Evolutionary conservation across 1,284 basidiomycete genomes (phyloP), one percentile per base, ranked within the genome.

Genomic region (Ceratobasidium sp.): DNA sequence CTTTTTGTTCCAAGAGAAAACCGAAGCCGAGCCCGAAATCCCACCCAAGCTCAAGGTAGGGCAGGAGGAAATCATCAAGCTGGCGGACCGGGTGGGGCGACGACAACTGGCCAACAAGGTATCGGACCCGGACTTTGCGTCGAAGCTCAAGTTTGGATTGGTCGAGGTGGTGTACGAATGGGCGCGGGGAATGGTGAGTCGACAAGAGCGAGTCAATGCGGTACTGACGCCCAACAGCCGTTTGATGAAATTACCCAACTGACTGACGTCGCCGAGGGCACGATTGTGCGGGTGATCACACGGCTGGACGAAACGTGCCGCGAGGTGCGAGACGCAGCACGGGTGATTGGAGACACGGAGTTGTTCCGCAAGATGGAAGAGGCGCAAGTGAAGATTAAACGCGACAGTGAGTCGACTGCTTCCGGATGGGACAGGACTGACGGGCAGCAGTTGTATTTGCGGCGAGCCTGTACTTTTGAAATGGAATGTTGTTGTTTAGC

Each of bases 291-390:
- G 47, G 91, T 93, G 58, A 99, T 99, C 77, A 98, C 94, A 2
- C 87, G 97, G 15, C 81, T 99, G 60, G 97, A 99, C 77, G 96
- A 99, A 80, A 97, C 95, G 0, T 99, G 96, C 78, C 84, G 96
- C 65, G 97, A 99, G 79, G 94, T 99, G 7, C 81, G 96, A 74
- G 97, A 99, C 78, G 96, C 96, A 3, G 96, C 97, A 7, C 87
- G 97, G 50, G 96, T 99, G 45, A 98, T 99, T 72, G 97, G 97
- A 4, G 97, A 99, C 78, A 89, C 91, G 13, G 94, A 93, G 68
- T 79, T 99, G 60, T 96, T 96, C 83, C 91, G 92, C 77, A 99
- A 99, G 80, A 98, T 99, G 94, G 96, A 98, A 77, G 92, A 92
- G 74, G 91, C 93, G 0, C 96, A 98, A 77, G 86, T 88, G 22